Percentiles rank a stretch among this genome's conserved stretches.
Conservation (phyloP, 2,329 filamentous ascomycete genomes). For the Phoma sp. region DNA sequence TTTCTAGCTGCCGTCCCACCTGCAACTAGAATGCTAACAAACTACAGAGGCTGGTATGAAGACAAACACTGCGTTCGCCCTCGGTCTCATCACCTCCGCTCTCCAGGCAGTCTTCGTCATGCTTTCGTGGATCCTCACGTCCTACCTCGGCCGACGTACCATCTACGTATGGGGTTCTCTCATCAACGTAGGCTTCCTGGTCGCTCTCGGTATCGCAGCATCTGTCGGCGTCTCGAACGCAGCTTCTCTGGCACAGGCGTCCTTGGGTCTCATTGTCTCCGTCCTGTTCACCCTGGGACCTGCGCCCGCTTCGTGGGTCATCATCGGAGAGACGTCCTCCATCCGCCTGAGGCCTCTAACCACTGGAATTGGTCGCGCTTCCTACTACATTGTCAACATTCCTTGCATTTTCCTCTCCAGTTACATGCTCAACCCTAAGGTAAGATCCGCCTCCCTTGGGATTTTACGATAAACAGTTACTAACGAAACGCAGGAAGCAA, state of each 20-base stretch:
- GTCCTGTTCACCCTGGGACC: conserved; percentile 68
- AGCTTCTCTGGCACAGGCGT: conserved; percentile 63
- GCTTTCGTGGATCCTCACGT: conserved; percentile 71
- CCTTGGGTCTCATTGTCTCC: conserved; percentile 69
- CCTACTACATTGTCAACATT: conserved; percentile 70
- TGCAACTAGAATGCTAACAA: conserved; percentile 27
- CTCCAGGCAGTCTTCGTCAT: conserved; percentile 69
- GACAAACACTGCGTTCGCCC: conserved; percentile 62
- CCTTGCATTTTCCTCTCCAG: conserved; percentile 69
- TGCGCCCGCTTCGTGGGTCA: conserved; percentile 69
- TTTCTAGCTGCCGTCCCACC: conserved; percentile 18
- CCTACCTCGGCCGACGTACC: conserved; percentile 67
- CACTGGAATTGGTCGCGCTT: conserved; percentile 67
- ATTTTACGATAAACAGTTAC: conserved; percentile 61
- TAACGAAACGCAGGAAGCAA: conserved; percentile 66
- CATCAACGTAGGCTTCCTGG: conserved; percentile 61
- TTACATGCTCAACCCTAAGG: conserved; percentile 65
- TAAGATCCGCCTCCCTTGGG: conserved; percentile 30
- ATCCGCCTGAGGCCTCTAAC: conserved; percentile 70
- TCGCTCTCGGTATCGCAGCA: conserved; percentile 66
- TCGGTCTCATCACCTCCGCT: conserved; percentile 69
- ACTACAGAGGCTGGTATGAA: conserved; percentile 66
- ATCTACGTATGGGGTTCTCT: conserved; percentile 68
- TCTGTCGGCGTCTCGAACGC: conserved; percentile 54
- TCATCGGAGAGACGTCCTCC: conserved; percentile 71